These are phyloP conservation scores for Psilocybe sp. DNA, from an alignment of 768 basidiomycete species.

Conservation along the genomic window DNA sequence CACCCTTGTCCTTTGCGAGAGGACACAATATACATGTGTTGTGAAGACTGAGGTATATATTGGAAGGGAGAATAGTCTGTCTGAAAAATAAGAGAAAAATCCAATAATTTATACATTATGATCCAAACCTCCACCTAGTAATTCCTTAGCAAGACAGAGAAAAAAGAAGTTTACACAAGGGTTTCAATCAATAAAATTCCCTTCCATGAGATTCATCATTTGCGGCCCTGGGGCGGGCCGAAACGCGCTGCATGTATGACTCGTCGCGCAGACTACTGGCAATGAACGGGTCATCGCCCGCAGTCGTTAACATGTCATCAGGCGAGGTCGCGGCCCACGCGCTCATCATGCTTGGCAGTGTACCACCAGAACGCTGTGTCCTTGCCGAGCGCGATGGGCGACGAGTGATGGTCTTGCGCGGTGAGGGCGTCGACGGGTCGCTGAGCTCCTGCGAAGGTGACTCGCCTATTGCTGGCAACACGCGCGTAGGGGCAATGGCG, in stretches of 20 bases:
- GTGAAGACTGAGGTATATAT: too few species aligned
- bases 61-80: too few species aligned
- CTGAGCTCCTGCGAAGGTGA: conserved; percentile 2
- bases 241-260: conserved; percentile 24
- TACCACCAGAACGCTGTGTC: conserved; percentile 6
- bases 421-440: background rate
- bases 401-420: conserved; percentile 4
- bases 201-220: conserved; percentile 16
- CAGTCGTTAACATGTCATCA: conserved; percentile 19
- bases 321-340: conserved; percentile 25
- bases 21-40: too few species aligned
- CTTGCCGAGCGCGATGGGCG: conserved; percentile 3
- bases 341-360: conserved; percentile 17
- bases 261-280: conserved; percentile 35
- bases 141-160: background rate
- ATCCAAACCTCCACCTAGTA: too few species aligned
- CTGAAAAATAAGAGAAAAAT: too few species aligned
- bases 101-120: too few species aligned
- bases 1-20: too few species aligned
- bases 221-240: conserved; percentile 9
- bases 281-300: conserved; percentile 27
- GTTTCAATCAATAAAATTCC: conserved; percentile 22
- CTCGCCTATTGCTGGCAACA: too few species aligned
- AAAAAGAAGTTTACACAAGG: background rate
- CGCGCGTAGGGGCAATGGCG: too few species aligned